phyloP scores from a whole-genome alignment of 306 rosid genomes.

The Pterocarpus santalinus region DNA sequence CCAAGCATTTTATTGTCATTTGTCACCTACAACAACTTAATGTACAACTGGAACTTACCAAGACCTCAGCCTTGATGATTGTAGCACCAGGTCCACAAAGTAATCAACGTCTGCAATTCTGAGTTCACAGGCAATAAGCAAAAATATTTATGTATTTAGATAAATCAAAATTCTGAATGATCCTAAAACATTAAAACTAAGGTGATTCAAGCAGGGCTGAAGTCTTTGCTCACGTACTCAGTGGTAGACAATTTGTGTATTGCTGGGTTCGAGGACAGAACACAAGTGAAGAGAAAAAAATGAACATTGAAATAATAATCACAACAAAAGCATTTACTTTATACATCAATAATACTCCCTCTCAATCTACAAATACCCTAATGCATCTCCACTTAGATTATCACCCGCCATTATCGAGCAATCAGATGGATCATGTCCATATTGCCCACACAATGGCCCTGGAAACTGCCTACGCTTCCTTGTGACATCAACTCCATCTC shows the following conservation, averaged over 20 bases:
- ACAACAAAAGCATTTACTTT: conserved; percentile 47
- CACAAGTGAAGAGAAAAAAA: conserved; percentile 25
- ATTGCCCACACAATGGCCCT: conserved; percentile 69
- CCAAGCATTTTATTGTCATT: background rate
- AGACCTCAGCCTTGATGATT: background rate
- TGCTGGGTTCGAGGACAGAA: conserved; percentile 28
- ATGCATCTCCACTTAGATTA: conserved; percentile 64
- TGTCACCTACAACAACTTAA: conserved; percentile 1
- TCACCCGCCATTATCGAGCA: conserved; percentile 65
- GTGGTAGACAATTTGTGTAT: conserved; percentile 19
- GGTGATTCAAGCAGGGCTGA: conserved; percentile 20
- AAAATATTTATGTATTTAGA: background rate
- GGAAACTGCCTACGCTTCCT: conserved; percentile 73
- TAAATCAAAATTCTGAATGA: conserved; percentile 35
- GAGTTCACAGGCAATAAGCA: background rate
- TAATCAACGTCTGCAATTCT: background rate
- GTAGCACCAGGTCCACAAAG: conserved; percentile 16
- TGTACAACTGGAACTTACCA: background rate
- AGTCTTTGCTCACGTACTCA: conserved; percentile 20
- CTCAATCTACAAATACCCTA: conserved; percentile 60
- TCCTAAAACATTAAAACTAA: background rate
- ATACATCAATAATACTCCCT: conserved; percentile 39
- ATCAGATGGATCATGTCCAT: conserved; percentile 70
- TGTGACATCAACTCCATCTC: conserved; percentile 68
- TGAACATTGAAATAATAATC: conserved; percentile 20